Conservation (phyloP, 2,329 filamentous ascomycete species). For the Lasiodiplodia sp. region DNA sequence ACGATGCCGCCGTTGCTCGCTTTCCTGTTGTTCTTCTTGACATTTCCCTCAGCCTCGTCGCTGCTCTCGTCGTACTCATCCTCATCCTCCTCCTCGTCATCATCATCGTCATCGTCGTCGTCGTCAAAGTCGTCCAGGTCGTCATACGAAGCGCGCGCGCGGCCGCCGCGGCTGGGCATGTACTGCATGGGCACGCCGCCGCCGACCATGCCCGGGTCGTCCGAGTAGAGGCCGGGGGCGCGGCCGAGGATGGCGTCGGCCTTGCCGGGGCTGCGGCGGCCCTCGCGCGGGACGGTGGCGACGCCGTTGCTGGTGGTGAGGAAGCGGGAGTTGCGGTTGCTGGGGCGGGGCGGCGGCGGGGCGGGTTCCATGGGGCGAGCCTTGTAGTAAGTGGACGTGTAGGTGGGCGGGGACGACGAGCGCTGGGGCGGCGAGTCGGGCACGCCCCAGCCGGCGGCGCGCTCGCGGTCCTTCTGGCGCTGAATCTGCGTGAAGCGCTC, state of each 20-base stretch:
- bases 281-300: constrained; percentile 41
- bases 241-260: constrained; percentile 52
- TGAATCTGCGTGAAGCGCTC: constrained; percentile 47
- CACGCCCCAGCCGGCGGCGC: constrained; percentile 71
- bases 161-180: constrained; percentile 37
- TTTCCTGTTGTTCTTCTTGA: constrained; percentile 36
- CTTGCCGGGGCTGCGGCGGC: constrained; percentile 48
- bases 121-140: constrained; percentile 27
- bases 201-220: constrained; percentile 30
- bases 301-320: constrained; percentile 45
- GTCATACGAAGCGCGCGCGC: constrained; percentile 17
- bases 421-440: constrained; percentile 32
- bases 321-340: constrained; percentile 38
- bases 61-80: constrained; percentile 44
- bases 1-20: constrained; percentile 28
- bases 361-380: neutral
- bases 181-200: constrained; percentile 51
- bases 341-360: neutral
- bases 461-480: constrained; percentile 68
- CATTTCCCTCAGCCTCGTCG: constrained; percentile 45
- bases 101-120: constrained; percentile 40
- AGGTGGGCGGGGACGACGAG: constrained; percentile 1
- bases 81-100: constrained; percentile 33
- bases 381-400: constrained; percentile 20
- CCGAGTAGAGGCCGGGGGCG: constrained; percentile 45